Evolutionary conservation across 805 yeast species (phyloP).

Genomic region (Metschnikowia proteae): DNA sequence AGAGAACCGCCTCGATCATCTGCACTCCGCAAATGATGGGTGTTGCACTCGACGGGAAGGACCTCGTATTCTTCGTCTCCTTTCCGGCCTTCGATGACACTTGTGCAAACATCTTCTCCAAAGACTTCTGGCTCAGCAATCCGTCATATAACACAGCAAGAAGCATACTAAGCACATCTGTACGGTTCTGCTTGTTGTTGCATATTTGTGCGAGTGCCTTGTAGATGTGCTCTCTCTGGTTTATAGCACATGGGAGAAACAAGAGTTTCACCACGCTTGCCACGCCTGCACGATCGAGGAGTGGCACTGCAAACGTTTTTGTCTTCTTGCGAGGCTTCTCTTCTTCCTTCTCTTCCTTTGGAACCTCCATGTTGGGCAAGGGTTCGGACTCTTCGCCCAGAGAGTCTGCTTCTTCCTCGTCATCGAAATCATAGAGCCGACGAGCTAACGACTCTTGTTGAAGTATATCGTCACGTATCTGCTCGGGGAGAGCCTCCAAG

Average conservation of each 20-base stretch:
- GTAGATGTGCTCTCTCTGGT: conserved; percentile 59
- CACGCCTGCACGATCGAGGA: conserved; percentile 72
- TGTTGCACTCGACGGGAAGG: conserved; percentile 55
- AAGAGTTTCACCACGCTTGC: conserved; percentile 67
- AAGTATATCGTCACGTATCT: conserved; percentile 57
- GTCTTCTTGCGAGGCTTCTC: conserved; percentile 5
- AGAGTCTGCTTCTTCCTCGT: conserved; percentile 21
- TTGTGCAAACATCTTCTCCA: conserved; percentile 60
- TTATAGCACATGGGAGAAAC: conserved; percentile 67
- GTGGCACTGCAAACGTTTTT: conserved; percentile 40
- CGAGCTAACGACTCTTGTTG: conserved; percentile 51
- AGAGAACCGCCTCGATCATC: conserved; percentile 69
- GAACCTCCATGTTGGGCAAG: conserved; percentile 15
- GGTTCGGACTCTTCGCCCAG: conserved; percentile 16
- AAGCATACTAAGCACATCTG: conserved; percentile 67
- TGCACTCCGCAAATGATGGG: conserved; percentile 74
- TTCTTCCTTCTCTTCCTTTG: neutral
- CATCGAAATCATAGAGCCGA: conserved; percentile 28
- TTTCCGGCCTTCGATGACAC: conserved; percentile 47
- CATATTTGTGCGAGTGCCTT: conserved; percentile 65
- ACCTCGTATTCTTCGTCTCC: conserved; percentile 6
- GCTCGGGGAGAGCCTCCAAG: conserved; percentile 72
- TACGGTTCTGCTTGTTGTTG: conserved; percentile 71
- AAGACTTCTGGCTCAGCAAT: conserved; percentile 51
- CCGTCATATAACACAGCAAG: conserved; percentile 75